phyloP scores from a whole-genome alignment of 768 basidiomycete species.

The Rhodotorula graminis region DNA sequence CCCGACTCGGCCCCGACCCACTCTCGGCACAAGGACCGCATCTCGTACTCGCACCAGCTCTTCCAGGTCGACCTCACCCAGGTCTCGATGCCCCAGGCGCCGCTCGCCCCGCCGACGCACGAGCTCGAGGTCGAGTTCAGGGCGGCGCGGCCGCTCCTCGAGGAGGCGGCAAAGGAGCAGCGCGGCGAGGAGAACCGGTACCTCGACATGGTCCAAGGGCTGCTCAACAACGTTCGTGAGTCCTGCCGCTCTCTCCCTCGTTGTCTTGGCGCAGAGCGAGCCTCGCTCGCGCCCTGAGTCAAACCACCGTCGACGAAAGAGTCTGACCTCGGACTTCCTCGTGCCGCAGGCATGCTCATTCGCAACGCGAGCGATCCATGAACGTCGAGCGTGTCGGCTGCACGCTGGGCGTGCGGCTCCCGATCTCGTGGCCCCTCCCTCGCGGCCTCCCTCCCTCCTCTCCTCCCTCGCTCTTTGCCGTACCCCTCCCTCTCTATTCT shows the following conservation, averaged over 20 bases:
- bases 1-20: slow-evolving; percentile 25
- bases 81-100: slow-evolving; percentile 51
- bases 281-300: too few species aligned
- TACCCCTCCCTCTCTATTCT: too few species aligned
- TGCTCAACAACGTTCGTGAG: slow-evolving; percentile 79
- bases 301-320: too few species aligned
- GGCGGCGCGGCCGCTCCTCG: slow-evolving; percentile 64
- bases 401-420: too few species aligned
- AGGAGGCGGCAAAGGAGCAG: slow-evolving; percentile 64
- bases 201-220: slow-evolving; percentile 84
- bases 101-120: slow-evolving; percentile 51
- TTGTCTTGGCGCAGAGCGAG: too few species aligned
- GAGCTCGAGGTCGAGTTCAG: slow-evolving; percentile 85
- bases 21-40: slow-evolving; percentile 69
- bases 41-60: slow-evolving; percentile 90
- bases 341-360: slow-evolving; percentile 32
- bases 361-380: slow-evolving; percentile 35
- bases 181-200: slow-evolving; percentile 64
- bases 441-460: too few species aligned
- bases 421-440: too few species aligned
- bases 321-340: background rate
- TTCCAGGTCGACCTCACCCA: slow-evolving; percentile 91
- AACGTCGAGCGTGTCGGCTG: background rate
- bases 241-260: background rate
- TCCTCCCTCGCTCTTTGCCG: background rate